Evolutionary conservation across 2,329 filamentous ascomycete species (phyloP), one percentile per base, ranked within the genome.

Genomic region (Aspergillus eucalypticola): DNA sequence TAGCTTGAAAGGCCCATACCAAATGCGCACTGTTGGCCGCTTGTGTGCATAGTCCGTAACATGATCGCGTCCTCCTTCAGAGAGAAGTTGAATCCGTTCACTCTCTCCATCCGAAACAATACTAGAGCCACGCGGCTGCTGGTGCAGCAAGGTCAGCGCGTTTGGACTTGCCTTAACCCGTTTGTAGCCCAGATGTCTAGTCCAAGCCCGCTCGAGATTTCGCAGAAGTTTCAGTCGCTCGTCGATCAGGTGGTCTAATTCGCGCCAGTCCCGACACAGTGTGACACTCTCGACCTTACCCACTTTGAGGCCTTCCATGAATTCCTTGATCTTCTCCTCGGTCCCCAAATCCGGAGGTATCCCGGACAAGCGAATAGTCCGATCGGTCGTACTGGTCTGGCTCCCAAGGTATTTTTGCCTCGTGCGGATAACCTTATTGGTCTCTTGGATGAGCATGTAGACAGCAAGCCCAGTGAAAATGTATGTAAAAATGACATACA

Each of bases 401-500:
- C 89, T 92, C 11, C 95, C 95, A 8, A 99, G 83, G 72, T 97
- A 99, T 60, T 92, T 88, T 75, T 99, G 95, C 23, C 95, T 84
- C 29, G 94, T 85, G 59, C 88, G 86, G 65, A 98, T 96, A 55
- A 99, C 89, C 60, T 88, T 89, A 66, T 89, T 86, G 0, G 95
- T 98, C 76, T 96, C 89, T 44, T 84, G 84, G 60, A 94, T 87
- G 69, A 98, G 87, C 67, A 94, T 85, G 73, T 93, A 96, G 11
- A 97, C 80, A 0, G 91, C 90, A 44, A 98, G 78, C 1, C 82
- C 86, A 5, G 90, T 94, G 75, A 98, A 99, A 54, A 98, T 83
- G 79, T 97, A 99, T 1, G 92, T 91, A 69, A 99, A 99, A n/a
- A 90, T 82, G 13, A 96, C 85, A 71, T 98, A 97, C 70, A 94